phyloP scores from a whole-genome alignment of 192 early-diverging fungal species.

The Backusella psychrophila region DNA sequence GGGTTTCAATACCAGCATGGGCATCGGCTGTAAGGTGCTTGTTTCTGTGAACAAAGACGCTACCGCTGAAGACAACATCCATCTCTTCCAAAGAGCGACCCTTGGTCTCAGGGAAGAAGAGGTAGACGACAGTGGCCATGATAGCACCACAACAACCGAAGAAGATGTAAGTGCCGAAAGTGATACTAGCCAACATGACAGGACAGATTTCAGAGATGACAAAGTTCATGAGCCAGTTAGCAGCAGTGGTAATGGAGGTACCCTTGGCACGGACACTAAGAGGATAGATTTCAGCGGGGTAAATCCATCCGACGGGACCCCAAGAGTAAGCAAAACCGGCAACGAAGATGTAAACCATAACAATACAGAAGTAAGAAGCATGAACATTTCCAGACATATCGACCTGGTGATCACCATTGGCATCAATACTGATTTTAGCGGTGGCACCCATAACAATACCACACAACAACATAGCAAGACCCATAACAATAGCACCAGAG shows the following conservation, averaged over 20 bases:
- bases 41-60: background rate
- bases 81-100: constrained; percentile 83
- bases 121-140: constrained; percentile 53
- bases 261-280: constrained; percentile 84
- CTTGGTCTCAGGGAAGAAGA: constrained; percentile 83
- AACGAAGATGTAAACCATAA: constrained; percentile 57
- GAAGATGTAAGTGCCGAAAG: constrained; percentile 64
- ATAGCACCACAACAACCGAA: constrained; percentile 61
- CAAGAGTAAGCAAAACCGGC: constrained; percentile 75
- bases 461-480: constrained; percentile 26
- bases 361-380: constrained; percentile 36
- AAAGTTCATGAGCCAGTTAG: constrained; percentile 88
- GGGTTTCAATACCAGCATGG: background rate
- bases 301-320: constrained; percentile 93
- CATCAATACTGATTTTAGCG: constrained; percentile 31
- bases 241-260: constrained; percentile 72
- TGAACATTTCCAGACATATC: constrained; percentile 10
- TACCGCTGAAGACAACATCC: constrained; percentile 66
- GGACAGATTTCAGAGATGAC: constrained; percentile 70
- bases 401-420: constrained; percentile 3
- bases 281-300: constrained; percentile 89
- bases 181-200: constrained; percentile 59
- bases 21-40: background rate
- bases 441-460: constrained; percentile 40
- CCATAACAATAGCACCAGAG: constrained; percentile 67